Base-by-base conservation (phyloP, 257 asterid species). In the Solanum bukasovii region DNA sequence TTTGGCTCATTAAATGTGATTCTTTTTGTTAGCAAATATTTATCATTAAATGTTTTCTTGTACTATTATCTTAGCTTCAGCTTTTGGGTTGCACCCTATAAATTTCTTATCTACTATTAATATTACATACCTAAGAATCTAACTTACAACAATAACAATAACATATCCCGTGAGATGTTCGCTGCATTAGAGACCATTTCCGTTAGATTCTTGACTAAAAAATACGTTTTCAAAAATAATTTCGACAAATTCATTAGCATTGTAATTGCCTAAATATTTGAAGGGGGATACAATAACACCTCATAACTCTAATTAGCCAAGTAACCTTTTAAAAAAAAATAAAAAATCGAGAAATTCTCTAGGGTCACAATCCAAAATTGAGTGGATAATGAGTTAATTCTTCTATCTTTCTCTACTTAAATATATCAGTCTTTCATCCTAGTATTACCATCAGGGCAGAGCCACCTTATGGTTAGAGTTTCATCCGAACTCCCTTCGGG, bases 101-200 rank as follows among this genome's bases (percentile, higher is more conserved):
- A 34, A 31, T 33, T 72, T 1, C 14, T 34, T 20, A 44, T 0
- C 1, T 35, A 12, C 8, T n/a, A n/a, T 1, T 65, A n/a, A n/a
- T 5, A 65, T 11, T n/a, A 65, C 71, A 65, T 65, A n/a, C 33
- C 68, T 21, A 21, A 59, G 67, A 59, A 59, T 21, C 27, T 59
- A 59, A 59, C 27, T 59, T 21, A 7, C 27, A 21, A 61, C 6
- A 16, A 56, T 56, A 18, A 20, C 63, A 56, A 18, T 7, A 20
- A 20, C 25, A 61, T 21, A 61, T 61, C 12, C 5, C 5, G 13
- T 56, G n/a, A 56, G 9, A 3, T 56, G 11, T 56, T 56, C 5
- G 2, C 12, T 0, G 11, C 1, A 8, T 0, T 59, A 59, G 1
- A 21, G 13, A 23, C 0, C 12, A 1, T 61, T 61, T 61, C 1